Evolutionary conservation across 768 basidiomycete species (phyloP).

Genomic region (Heimioporus sp.): DNA sequence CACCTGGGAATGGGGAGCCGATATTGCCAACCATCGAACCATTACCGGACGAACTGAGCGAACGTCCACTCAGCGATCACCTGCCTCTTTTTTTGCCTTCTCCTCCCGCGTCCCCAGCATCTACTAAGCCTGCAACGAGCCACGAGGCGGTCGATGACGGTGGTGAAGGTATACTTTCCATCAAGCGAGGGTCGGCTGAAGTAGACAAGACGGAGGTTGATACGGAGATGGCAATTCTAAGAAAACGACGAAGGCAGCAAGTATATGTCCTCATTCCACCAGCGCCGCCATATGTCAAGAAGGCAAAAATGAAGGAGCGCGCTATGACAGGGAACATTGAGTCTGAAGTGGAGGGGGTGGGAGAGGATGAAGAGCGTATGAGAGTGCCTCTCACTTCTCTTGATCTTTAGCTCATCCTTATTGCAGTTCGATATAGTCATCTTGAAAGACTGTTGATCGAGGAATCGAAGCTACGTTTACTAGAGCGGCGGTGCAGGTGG

Average conservation of each 20-base stretch:
- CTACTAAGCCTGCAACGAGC: constrained; percentile 20
- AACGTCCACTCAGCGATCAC: constrained; percentile 14
- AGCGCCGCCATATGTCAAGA: constrained; percentile 21
- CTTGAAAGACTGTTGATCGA: constrained; percentile 44
- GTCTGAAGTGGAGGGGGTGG: constrained; percentile 15
- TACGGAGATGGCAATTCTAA: neutral
- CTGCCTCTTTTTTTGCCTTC: constrained; percentile 52
- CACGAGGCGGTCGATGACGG: constrained; percentile 12
- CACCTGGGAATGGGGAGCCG: neutral
- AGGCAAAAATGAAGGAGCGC: constrained; percentile 15
- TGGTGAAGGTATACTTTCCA: neutral
- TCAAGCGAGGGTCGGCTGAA: constrained; percentile 23
- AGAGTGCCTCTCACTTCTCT: constrained; percentile 19
- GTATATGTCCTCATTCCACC: constrained; percentile 31
- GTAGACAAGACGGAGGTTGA: constrained; percentile 11
- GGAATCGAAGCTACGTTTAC: constrained; percentile 48
- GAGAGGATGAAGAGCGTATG: constrained; percentile 31
- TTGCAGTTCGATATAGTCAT: constrained; percentile 38
- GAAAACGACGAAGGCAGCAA: constrained; percentile 25
- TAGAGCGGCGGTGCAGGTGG: constrained; percentile 57
- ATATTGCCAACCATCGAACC: constrained; percentile 5
- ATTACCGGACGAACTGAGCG: constrained; percentile 13
- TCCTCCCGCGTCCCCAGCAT: constrained; percentile 34
- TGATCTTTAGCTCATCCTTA: constrained; percentile 26
- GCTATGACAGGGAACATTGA: constrained; percentile 13